Percentiles rank a stretch among this genome's conserved stretches.
phyloP scores from a whole-genome alignment of 257 asterid genomes.

The Avicennia marina region DNA sequence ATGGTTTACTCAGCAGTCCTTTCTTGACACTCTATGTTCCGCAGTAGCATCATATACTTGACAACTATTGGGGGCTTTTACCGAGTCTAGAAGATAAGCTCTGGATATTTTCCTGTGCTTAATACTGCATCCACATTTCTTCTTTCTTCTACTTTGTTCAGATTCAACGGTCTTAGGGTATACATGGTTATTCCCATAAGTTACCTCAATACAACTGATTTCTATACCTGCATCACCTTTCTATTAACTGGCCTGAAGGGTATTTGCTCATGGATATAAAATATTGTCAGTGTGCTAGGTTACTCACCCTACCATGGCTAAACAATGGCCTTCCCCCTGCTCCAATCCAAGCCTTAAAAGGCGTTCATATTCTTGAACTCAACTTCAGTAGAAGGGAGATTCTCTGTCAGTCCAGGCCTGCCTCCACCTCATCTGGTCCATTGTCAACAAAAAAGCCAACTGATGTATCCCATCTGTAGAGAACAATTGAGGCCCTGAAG shows the following conservation, averaged over 20 bases:
- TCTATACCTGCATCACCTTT: conserved; percentile 3
- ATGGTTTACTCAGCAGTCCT: too few species aligned
- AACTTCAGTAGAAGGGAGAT: conserved; percentile 18
- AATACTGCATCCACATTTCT: too few species aligned
- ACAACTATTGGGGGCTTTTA: not conserved
- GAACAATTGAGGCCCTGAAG: conserved; percentile 20
- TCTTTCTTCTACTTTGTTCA: too few species aligned
- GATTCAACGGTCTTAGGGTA: too few species aligned
- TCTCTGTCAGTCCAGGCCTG: conserved; percentile 19
- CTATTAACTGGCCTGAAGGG: conserved; percentile 2
- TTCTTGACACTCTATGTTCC: not conserved
- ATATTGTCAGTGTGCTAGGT: not conserved
- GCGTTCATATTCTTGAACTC: conserved; percentile 19
- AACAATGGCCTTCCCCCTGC: conserved; percentile 19
- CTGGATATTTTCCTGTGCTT: too few species aligned
- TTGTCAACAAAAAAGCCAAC: conserved; percentile 15
- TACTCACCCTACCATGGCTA: conserved; percentile 3
- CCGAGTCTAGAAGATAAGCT: not conserved
- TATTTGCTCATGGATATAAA: conserved; percentile 16
- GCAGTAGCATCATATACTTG: not conserved
- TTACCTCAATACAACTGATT: not conserved
- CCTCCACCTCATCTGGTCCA: conserved; percentile 20
- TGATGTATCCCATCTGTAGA: conserved; percentile 21
- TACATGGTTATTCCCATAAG: too few species aligned
- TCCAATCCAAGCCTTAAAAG: conserved; percentile 17